Base-by-base conservation (phyloP, 768 basidiomycete genomes). In the Pluteus cervinus region DNA sequence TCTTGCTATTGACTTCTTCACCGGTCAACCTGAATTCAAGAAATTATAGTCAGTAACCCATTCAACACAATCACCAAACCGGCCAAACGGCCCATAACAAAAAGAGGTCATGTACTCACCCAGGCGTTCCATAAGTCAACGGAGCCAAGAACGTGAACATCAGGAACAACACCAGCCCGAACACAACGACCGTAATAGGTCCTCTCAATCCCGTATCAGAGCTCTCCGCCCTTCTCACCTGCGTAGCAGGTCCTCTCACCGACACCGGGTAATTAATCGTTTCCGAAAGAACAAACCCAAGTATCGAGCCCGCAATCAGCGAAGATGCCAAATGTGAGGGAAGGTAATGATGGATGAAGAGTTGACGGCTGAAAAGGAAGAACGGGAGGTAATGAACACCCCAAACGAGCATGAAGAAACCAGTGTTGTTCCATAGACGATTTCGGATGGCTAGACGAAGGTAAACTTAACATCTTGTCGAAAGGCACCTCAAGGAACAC, bases 21-120 rank as follows among this genome's bases (percentile, higher is more conserved):
- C 91, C 88, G 26, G 81, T 79, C 62, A 98, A 68, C 29, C 92
- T 94, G 24, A 18, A 43, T 14, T 35, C 11, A 26, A n/a, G n/a
- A n/a, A n/a, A n/a, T n/a, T n/a, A n/a, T n/a, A n/a, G n/a, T n/a
- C n/a, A n/a, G n/a, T n/a, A n/a, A n/a, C n/a, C n/a, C n/a, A n/a
- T n/a, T n/a, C n/a, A n/a, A n/a, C n/a, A n/a, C 33, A 18, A 24
- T 18, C 30, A 32, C n/a, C 28, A 4, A 69, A 84, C 53, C 65
- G 94, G 92, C 91, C 88, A 44, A 92, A 90, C n/a, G 86, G 84
- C 28, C 93, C 96, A 57, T 94, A 99, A 11, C n/a, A n/a, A n/a
- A n/a, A n/a, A n/a, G n/a, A 35, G 20, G 24, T 18, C 30, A 32
- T 14, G 28, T 3, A 69, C 85, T 54, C 65, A 96, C 92, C 91